Evolutionary conservation across 1,284 basidiomycete genomes (phyloP).

Genomic region (Volvariella volvacea): DNA sequence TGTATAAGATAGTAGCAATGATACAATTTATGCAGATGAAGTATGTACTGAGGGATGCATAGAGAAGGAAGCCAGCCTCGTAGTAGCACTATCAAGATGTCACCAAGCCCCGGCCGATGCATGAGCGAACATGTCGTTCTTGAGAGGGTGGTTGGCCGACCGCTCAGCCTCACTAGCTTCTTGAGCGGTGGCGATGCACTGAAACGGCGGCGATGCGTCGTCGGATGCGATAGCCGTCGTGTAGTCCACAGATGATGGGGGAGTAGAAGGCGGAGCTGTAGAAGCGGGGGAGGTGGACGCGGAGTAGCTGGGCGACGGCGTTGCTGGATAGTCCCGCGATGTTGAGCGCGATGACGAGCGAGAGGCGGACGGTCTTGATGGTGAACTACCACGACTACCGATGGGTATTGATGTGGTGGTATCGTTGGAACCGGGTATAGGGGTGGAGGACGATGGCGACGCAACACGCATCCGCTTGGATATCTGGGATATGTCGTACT

Average conservation of each 20-base stretch:
- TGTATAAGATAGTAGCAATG: too few species aligned
- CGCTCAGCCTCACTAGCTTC: constrained; percentile 14
- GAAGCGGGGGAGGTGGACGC: constrained; percentile 27
- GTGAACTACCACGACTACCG: constrained; percentile 32
- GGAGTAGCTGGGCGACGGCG: constrained; percentile 25
- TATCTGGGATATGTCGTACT: constrained; percentile 50
- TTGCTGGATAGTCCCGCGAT: constrained; percentile 29
- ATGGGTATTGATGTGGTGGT: constrained; percentile 44
- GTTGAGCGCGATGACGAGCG: constrained; percentile 22
- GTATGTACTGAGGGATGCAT: constrained; percentile 1
- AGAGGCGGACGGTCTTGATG: constrained; percentile 24
- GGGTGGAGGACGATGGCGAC: constrained; percentile 35
- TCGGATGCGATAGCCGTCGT: constrained; percentile 26
- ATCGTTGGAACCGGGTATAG: constrained; percentile 45
- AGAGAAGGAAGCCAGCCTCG: constrained; percentile 7
- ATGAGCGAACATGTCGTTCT: constrained; percentile 31
- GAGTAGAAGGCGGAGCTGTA: constrained; percentile 31
- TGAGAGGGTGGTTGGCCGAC: constrained; percentile 22
- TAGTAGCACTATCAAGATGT: constrained; percentile 6
- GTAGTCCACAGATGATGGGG: constrained; percentile 22
- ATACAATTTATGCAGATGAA: too few species aligned
- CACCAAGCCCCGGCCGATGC: constrained; percentile 34
- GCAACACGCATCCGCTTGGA: constrained; percentile 42
- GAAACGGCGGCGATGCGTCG: constrained; percentile 21
- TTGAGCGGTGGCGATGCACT: constrained; percentile 1